These are phyloP conservation scores for Phytopythium sindhum DNA, from an alignment of 352 stramenopile species.

Conservation along the genomic window DNA sequence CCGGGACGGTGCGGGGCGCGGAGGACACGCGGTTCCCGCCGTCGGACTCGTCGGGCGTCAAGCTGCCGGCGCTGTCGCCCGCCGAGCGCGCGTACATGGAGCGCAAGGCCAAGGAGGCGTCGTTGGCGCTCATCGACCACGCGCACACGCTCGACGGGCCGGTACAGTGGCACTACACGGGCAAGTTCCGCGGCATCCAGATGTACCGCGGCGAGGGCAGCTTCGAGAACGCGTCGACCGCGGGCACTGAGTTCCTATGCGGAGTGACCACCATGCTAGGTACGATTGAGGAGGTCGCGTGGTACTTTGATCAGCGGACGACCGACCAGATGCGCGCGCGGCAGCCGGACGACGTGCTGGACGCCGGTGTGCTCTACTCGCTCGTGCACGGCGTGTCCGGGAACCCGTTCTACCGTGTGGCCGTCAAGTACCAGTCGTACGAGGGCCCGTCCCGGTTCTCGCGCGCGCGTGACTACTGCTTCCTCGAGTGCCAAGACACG, in stretches of 20 bases:
- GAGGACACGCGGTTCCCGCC: slow-evolving; percentile 10
- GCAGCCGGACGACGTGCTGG: slow-evolving; percentile 63
- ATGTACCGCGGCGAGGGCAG: slow-evolving; percentile 80
- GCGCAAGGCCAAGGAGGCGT: slow-evolving; percentile 65
- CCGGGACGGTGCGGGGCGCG: neutral
- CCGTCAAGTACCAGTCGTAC: slow-evolving; percentile 68
- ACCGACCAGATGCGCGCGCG: slow-evolving; percentile 53
- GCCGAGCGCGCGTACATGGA: slow-evolving; percentile 60
- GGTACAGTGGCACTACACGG: slow-evolving; percentile 74
- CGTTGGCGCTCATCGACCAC: slow-evolving; percentile 61
- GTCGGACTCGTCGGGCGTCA: neutral
- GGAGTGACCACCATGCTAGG: slow-evolving; percentile 76
- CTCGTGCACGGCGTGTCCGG: slow-evolving; percentile 37
- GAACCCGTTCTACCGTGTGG: slow-evolving; percentile 62
- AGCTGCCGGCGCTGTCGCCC: slow-evolving; percentile 25
- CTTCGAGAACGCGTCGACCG: slow-evolving; percentile 22
- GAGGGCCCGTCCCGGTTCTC: slow-evolving; percentile 58
- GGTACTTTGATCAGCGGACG: slow-evolving; percentile 66
- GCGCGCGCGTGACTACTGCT: slow-evolving; percentile 64
- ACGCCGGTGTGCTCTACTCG: slow-evolving; percentile 63
- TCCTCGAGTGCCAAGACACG: slow-evolving; percentile 75
- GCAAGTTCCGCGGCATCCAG: slow-evolving; percentile 69
- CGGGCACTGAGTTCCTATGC: slow-evolving; percentile 63
- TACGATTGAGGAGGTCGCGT: slow-evolving; percentile 58
- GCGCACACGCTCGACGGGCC: slow-evolving; percentile 69